Conservation (phyloP, 2,329 filamentous ascomycete species). For the Colletotrichum shisoi region DNA sequence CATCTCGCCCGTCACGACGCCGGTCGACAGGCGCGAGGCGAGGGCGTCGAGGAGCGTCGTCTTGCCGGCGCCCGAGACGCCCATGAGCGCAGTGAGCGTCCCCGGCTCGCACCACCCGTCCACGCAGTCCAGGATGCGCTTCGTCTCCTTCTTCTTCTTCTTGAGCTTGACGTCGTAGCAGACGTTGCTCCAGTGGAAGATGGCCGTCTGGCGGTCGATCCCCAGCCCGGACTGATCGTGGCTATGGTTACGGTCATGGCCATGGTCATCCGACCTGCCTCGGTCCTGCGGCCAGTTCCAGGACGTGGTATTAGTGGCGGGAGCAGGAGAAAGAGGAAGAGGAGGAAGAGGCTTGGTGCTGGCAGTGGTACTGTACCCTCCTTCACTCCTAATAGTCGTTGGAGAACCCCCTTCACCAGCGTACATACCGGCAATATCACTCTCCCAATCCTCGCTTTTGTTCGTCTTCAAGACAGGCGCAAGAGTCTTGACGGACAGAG, state of each 20-base stretch:
- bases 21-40: conserved; percentile 76
- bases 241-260: background rate
- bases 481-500: conserved; percentile 1
- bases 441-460: background rate
- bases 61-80: conserved; percentile 77
- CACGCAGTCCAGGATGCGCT: conserved; percentile 73
- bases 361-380: background rate
- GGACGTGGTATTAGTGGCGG: background rate
- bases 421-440: conserved; percentile 12
- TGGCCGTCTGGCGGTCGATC: conserved; percentile 61
- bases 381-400: background rate
- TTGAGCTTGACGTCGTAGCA: conserved; percentile 77
- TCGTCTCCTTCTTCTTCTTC: conserved; percentile 64
- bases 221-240: background rate
- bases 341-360: background rate
- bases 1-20: conserved; percentile 75
- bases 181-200: conserved; percentile 76
- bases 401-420: conserved; percentile 2
- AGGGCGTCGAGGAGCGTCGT: conserved; percentile 78
- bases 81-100: conserved; percentile 75
- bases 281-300: conserved; percentile 5
- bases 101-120: conserved; percentile 80
- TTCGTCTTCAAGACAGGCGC: background rate
- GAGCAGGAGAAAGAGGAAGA: too few relatives aligned
- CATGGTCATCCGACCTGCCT: background rate